These are phyloP conservation scores for Spongospora subterranea DNA, from an alignment of 208 protist genomes.

Conservation along the genomic window DNA sequence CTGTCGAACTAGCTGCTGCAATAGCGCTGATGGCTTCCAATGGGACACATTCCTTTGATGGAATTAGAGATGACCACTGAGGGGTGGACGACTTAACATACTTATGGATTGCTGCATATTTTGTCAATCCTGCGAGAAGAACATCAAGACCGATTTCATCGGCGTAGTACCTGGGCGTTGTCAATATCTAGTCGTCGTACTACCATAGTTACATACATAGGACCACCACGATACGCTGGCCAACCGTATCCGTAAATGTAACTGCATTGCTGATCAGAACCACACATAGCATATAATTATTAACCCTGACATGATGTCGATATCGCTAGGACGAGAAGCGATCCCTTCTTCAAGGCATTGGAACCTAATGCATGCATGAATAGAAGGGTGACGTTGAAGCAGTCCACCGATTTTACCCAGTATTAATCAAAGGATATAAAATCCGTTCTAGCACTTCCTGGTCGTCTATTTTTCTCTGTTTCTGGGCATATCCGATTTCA, in stretches of 20 bases:
- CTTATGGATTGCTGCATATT: conserved; percentile 6
- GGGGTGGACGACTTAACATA: neutral
- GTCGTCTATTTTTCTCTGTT: conserved; percentile 19
- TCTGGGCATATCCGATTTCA: neutral
- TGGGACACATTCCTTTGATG: conserved; percentile 22
- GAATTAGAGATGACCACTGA: neutral
- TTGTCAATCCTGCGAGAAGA: conserved; percentile 2
- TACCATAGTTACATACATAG: neutral
- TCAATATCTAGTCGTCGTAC: neutral
- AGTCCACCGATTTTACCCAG: neutral
- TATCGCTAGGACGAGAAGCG: neutral
- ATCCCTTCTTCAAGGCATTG: conserved; percentile 46
- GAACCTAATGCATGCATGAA: neutral
- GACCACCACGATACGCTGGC: conserved; percentile 30
- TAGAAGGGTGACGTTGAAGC: neutral
- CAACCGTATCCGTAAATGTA: conserved; percentile 35
- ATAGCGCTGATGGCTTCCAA: conserved; percentile 31
- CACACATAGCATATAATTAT: neutral
- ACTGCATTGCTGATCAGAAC: neutral
- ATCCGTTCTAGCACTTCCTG: conserved; percentile 43
- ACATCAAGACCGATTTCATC: conserved; percentile 36
- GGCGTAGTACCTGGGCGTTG: neutral
- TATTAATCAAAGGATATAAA: conserved; percentile 28
- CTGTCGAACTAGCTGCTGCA: conserved; percentile 28
- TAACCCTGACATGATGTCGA: conserved; percentile 24